Evolutionary conservation across 768 basidiomycete species (phyloP).

Genomic region (Termitomyces sp.): DNA sequence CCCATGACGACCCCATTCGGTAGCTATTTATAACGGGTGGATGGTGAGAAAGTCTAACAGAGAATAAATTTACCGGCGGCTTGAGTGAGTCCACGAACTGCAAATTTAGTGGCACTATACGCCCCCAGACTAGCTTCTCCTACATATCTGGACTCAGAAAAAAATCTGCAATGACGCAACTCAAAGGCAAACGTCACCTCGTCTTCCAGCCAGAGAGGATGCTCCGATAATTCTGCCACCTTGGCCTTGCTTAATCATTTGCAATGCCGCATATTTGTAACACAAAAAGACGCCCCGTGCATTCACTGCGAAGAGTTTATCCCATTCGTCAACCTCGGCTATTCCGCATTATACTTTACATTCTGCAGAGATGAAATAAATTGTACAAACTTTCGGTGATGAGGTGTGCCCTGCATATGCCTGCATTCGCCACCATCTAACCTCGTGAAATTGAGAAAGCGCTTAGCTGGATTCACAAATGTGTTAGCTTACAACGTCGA

Average conservation of each 20-base stretch:
- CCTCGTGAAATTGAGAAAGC: background rate
- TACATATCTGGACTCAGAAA: background rate
- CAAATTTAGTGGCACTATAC: slow-evolving; percentile 34
- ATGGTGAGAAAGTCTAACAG: background rate
- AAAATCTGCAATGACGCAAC: background rate
- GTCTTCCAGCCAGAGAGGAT: slow-evolving; percentile 32
- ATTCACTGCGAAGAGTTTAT: slow-evolving; percentile 23
- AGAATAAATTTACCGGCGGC: slow-evolving; percentile 9
- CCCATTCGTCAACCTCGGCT: slow-evolving; percentile 20
- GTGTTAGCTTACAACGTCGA: slow-evolving; percentile 6
- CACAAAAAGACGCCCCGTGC: slow-evolving; percentile 15
- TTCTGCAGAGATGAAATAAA: background rate
- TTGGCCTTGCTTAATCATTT: slow-evolving; percentile 38
- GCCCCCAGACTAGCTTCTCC: slow-evolving; percentile 12
- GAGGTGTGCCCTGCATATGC: slow-evolving; percentile 15
- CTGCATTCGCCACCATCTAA: slow-evolving; percentile 33
- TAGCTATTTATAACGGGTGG: background rate
- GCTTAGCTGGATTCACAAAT: background rate
- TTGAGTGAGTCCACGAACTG: slow-evolving; percentile 32
- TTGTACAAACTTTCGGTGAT: slow-evolving; percentile 18
- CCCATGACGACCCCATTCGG: slow-evolving; percentile 18
- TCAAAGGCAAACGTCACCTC: slow-evolving; percentile 14
- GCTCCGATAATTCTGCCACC: slow-evolving; percentile 42
- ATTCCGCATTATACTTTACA: no score
- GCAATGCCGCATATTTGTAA: slow-evolving; percentile 33